Percentiles rank a stretch among this genome's conserved stretches.
phyloP scores from a whole-genome alignment of 441 rosid genomes.

The Mallotus repandus region DNA sequence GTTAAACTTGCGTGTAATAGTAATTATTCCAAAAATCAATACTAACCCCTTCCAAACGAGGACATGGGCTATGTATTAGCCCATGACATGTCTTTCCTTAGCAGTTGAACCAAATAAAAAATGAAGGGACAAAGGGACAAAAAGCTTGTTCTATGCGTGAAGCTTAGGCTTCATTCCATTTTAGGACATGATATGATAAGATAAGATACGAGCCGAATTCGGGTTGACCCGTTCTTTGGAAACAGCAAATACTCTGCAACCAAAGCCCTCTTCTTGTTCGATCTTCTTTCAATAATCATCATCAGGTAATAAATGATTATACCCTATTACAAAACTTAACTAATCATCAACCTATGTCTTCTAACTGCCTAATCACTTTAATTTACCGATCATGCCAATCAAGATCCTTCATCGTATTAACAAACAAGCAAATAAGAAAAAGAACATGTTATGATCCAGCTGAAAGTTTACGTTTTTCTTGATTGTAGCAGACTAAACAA shows the following conservation, averaged over 20 bases:
- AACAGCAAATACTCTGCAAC: neutral
- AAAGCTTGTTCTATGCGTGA: conserved; percentile 23
- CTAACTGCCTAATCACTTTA: neutral
- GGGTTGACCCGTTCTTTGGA: conserved; percentile 18
- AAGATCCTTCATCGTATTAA: neutral
- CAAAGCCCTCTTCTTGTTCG: neutral
- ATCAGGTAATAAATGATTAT: neutral
- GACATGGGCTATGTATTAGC: neutral
- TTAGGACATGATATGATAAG: no score
- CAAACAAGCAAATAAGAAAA: no score
- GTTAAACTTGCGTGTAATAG: no score
- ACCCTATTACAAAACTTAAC: neutral
- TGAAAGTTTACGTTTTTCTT: no score
- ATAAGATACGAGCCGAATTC: neutral
- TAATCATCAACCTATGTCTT: neutral
- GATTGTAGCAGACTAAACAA: no score
- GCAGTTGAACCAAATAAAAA: no score
- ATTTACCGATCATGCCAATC: neutral
- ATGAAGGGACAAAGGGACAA: no score
- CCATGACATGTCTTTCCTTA: neutral
- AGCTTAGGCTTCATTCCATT: conserved; percentile 24
- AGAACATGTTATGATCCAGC: no score
- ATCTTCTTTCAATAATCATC: conserved; percentile 13
- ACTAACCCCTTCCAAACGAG: no score
- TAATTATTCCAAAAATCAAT: no score